Conservation (phyloP, 1,284 basidiomycete species). For the Puccinia hordei region DNA sequence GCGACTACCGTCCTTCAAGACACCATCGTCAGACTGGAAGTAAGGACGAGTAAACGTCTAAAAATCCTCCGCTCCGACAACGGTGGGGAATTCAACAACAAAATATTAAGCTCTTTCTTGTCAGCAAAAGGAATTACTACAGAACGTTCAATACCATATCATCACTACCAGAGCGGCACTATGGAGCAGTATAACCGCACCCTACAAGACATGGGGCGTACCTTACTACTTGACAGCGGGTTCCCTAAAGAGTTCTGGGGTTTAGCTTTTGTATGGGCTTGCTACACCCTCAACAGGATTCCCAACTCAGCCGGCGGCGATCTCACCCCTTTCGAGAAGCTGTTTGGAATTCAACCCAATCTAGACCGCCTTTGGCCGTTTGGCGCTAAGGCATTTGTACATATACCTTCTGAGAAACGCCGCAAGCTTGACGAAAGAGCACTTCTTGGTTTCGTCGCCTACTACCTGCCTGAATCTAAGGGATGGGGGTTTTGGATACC, state of each 20-base stretch:
- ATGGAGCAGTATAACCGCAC: no score
- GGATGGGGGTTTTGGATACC: constrained; percentile 36
- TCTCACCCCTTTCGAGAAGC: constrained; percentile 8
- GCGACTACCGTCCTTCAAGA: background rate
- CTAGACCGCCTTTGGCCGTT: background rate
- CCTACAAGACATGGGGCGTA: no score
- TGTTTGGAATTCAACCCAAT: background rate
- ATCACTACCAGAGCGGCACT: background rate
- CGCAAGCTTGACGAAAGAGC: constrained; percentile 10
- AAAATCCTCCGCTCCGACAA: constrained; percentile 21
- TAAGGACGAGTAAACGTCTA: background rate
- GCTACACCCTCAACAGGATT: background rate
- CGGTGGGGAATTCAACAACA: background rate
- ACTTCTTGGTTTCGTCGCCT: background rate
- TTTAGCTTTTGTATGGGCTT: background rate
- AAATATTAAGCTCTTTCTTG: background rate
- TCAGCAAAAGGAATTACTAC: background rate
- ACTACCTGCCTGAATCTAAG: background rate
- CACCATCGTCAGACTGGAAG: background rate
- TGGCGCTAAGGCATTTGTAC: background rate
- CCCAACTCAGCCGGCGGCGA: background rate
- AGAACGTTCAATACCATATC: constrained; percentile 1
- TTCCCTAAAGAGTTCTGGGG: background rate
- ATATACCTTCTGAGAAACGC: constrained; percentile 19
- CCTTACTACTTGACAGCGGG: no score